phyloP scores from a whole-genome alignment of 805 yeast genomes.

The Barnettozyma sp. region DNA sequence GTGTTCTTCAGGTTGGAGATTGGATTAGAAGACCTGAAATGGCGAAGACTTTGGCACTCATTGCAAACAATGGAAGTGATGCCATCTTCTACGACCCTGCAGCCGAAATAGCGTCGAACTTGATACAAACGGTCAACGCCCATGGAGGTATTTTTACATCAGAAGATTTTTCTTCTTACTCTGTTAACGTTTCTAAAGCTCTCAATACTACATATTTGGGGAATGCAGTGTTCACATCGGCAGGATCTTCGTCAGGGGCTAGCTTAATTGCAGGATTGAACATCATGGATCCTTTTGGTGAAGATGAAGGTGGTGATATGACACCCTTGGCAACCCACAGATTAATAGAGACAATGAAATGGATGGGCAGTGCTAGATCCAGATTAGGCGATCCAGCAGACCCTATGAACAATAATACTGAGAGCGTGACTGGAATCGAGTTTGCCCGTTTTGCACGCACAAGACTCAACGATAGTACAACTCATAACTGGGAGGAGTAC shows the following conservation, averaged over 20 bases:
- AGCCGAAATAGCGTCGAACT: conserved; percentile 60
- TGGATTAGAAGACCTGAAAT: conserved; percentile 47
- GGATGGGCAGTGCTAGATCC: conserved; percentile 86
- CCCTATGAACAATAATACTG: conserved; percentile 33
- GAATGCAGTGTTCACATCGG: conserved; percentile 46
- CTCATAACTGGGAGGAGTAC: conserved; percentile 61
- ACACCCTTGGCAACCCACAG: conserved; percentile 50
- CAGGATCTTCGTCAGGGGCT: conserved; percentile 79
- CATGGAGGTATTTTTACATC: conserved; percentile 62
- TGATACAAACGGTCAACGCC: conserved; percentile 42
- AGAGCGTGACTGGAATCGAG: conserved; percentile 30
- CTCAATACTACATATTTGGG: conserved; percentile 36
- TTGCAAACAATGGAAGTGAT: conserved; percentile 73
- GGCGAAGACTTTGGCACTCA: conserved; percentile 58
- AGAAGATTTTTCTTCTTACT: conserved; percentile 62
- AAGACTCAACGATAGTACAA: conserved; percentile 55
- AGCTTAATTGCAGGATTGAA: conserved; percentile 72
- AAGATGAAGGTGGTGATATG: conserved; percentile 39
- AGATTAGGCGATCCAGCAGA: conserved; percentile 66
- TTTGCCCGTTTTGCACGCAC: conserved; percentile 51
- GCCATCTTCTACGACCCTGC: conserved; percentile 79
- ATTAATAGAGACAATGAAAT: conserved; percentile 81
- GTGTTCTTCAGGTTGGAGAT: conserved; percentile 51
- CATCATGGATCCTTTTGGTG: conserved; percentile 45
- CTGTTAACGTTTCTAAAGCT: conserved; percentile 37